A percentile compares a stretch with the other conserved stretches of the same genome.
Conservation (phyloP, 1,284 basidiomycete species). For the Stygiomarasmius scandens region DNA sequence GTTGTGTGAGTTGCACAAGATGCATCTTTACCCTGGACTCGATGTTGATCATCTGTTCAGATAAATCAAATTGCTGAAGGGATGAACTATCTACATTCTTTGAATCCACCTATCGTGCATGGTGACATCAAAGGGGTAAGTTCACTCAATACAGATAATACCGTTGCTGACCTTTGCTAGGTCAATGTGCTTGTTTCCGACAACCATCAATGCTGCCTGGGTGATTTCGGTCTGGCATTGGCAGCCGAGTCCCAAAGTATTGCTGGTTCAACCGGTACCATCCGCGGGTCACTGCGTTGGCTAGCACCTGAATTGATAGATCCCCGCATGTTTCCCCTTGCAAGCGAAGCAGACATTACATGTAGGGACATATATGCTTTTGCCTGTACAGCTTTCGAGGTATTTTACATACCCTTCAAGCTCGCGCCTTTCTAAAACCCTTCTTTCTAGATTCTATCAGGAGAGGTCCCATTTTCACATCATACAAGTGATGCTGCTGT, state of each 20-base stretch:
- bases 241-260: slow-evolving; percentile 5
- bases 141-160: neutral
- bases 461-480: slow-evolving; percentile 2
- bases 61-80: slow-evolving; percentile 8
- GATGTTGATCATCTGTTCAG: neutral
- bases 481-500: neutral
- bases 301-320: slow-evolving; percentile 12
- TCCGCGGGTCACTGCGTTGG: slow-evolving; percentile 12
- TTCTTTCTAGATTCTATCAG: slow-evolving; percentile 3
- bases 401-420: neutral
- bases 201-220: slow-evolving; percentile 7
- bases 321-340: no score
- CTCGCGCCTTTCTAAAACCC: neutral
- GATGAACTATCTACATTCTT: slow-evolving; percentile 10
- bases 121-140: slow-evolving; percentile 12
- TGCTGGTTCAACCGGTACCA: neutral
- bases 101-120: slow-evolving; percentile 10
- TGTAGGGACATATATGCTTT: slow-evolving; percentile 13
- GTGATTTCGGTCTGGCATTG: slow-evolving; percentile 11
- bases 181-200: slow-evolving; percentile 10
- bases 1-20: neutral
- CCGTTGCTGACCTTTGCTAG: neutral
- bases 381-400: slow-evolving; percentile 15
- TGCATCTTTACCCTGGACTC: neutral
- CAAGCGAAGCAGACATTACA: neutral